These are phyloP conservation scores for Rhodomyrtus tomentosa DNA, from an alignment of 345 rosid species.

Conservation along the genomic window DNA sequence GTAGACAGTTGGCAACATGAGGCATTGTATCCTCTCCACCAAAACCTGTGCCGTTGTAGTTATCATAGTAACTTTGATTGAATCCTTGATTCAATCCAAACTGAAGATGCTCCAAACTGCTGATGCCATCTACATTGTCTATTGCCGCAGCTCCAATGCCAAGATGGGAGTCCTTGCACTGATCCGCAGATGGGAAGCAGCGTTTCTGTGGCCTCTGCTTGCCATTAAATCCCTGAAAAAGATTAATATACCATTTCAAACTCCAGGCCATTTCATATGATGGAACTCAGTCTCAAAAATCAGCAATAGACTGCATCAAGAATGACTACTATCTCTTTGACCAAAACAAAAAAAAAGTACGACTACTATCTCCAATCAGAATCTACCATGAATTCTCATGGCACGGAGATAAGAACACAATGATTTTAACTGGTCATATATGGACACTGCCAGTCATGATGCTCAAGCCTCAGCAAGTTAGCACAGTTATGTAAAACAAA, in stretches of 20 bases:
- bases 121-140: constrained; percentile 31
- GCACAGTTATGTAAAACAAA: not conserved
- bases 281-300: not conserved
- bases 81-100: constrained; percentile 62
- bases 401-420: not conserved
- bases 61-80: constrained; percentile 44
- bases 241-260: not conserved
- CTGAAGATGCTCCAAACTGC: constrained; percentile 47
- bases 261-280: not conserved
- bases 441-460: not conserved
- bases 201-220: constrained; percentile 53
- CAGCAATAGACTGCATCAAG: not conserved
- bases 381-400: not conserved
- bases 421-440: not conserved
- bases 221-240: constrained; percentile 5
- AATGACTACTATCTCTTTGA: not conserved
- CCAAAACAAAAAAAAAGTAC: too few relatives aligned
- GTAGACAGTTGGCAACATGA: constrained; percentile 45
- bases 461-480: not conserved
- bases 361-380: not conserved
- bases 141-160: constrained; percentile 12
- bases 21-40: constrained; percentile 43
- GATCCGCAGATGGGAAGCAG: constrained; percentile 34
- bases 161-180: constrained; percentile 40
- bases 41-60: constrained; percentile 29